phyloP scores from a whole-genome alignment of 768 basidiomycete genomes.

The Pleurotus giganteus region DNA sequence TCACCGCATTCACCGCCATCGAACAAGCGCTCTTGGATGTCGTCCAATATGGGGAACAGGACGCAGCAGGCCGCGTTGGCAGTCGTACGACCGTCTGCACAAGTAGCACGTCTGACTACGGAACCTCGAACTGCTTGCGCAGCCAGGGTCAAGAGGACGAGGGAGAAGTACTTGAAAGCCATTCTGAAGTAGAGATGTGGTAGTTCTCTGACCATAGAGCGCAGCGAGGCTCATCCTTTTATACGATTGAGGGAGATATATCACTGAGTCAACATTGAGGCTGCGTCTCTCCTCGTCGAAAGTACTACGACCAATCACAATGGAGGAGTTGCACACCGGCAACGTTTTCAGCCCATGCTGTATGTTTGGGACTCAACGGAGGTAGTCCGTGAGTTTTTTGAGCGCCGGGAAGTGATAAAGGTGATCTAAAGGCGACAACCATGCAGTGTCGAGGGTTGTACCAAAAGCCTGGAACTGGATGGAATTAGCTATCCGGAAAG shows the following conservation, averaged over 20 bases:
- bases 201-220: neutral
- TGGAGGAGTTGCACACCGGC: neutral
- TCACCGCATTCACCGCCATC: conserved; percentile 29
- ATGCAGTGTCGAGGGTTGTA: neutral
- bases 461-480: neutral
- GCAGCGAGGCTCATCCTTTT: neutral
- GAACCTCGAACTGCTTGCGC: conserved; percentile 3
- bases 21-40: conserved; percentile 22
- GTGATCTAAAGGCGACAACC: neutral
- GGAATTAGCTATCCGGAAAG: neutral
- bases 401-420: neutral
- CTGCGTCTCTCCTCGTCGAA: neutral
- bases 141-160: conserved; percentile 1
- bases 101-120: conserved; percentile 14
- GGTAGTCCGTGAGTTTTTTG: neutral
- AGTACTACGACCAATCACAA: neutral
- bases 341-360: conserved; percentile 3
- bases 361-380: neutral
- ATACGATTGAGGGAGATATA: neutral
- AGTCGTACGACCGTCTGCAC: conserved; percentile 14
- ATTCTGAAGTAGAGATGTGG: conserved; percentile 1
- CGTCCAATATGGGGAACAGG: conserved; percentile 23
- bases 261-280: neutral
- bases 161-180: conserved; percentile 9
- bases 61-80: conserved; percentile 12